A percentile compares a stretch with the other conserved stretches of the same genome.
Conservation (phyloP, 768 basidiomycete species). For the Flagelloscypha sp. region DNA sequence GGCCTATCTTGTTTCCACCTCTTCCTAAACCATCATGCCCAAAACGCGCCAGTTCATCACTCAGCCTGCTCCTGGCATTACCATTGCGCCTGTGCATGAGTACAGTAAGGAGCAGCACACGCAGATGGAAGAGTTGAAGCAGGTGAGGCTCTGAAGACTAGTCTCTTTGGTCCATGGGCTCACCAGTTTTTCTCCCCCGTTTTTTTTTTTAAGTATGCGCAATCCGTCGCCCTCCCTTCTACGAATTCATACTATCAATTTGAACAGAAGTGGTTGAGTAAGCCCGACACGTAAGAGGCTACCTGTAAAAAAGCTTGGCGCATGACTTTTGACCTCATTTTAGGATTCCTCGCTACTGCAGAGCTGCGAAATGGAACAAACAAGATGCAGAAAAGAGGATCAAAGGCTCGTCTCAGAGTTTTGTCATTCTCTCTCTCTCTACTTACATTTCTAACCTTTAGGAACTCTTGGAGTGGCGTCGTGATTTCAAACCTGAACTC, state of each 20-base stretch:
- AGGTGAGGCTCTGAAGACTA: constrained; percentile 34
- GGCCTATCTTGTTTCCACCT: not conserved
- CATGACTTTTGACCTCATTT: not conserved
- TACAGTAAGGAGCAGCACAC: constrained; percentile 58
- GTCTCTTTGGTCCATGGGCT: not conserved
- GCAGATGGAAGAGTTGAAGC: constrained; percentile 50
- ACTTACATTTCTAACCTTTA: too few relatives aligned
- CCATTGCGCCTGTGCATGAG: constrained; percentile 43
- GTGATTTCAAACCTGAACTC: constrained; percentile 79
- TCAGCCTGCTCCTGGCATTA: constrained; percentile 43
- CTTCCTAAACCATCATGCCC: constrained; percentile 21
- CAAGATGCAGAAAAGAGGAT: constrained; percentile 73
- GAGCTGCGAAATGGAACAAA: constrained; percentile 79
- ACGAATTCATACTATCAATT: constrained; percentile 67
- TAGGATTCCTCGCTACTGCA: constrained; percentile 68
- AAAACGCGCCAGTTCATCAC: constrained; percentile 44
- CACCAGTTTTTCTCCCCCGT: not conserved
- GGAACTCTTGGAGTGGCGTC: constrained; percentile 76
- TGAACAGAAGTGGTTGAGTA: constrained; percentile 71
- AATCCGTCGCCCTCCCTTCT: constrained; percentile 52
- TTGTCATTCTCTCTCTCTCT: too few relatives aligned
- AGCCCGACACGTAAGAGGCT: constrained; percentile 39
- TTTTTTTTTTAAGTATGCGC: constrained; percentile 45
- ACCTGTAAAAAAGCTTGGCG: not conserved
- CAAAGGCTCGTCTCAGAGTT: too few relatives aligned